These are phyloP conservation scores for Diaporthe eres DNA, from an alignment of 2,329 filamentous ascomycete species.

Conservation along the genomic window DNA sequence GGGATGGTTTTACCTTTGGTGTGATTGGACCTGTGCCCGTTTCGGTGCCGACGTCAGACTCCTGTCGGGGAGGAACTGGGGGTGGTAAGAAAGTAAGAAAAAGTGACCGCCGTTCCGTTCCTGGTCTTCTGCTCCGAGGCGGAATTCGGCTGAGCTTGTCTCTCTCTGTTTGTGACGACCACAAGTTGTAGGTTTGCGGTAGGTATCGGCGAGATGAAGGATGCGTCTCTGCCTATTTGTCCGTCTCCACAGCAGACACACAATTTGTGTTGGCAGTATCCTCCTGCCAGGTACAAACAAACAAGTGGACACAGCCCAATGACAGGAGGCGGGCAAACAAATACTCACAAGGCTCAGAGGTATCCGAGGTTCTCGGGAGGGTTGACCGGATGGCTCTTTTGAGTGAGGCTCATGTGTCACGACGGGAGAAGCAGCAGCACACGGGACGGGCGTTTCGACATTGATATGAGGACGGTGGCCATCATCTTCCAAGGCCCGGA, in stretches of 20 bases:
- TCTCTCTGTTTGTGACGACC: neutral
- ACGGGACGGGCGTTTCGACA: slow-evolving; percentile 4
- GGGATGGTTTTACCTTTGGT: slow-evolving; percentile 27
- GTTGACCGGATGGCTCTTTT: neutral
- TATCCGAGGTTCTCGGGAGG: neutral
- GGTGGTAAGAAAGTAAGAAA: neutral
- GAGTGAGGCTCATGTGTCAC: neutral
- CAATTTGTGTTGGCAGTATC: neutral
- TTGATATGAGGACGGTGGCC: neutral
- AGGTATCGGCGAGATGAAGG: neutral
- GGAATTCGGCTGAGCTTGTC: slow-evolving; percentile 2
- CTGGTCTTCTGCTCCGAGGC: slow-evolving; percentile 5
- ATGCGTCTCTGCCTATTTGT: too few species aligned
- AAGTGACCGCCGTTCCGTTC: neutral
- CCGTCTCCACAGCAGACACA: neutral
- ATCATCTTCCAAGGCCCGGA: neutral
- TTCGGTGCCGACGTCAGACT: slow-evolving; percentile 5
- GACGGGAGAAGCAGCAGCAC: neutral
- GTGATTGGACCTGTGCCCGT: slow-evolving; percentile 25
- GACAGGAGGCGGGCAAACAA: neutral
- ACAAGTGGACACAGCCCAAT: neutral
- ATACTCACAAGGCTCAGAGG: neutral
- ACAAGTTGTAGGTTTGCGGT: neutral
- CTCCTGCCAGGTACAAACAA: neutral
- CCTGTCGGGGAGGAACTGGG: neutral